phyloP scores from a whole-genome alignment of 2,329 filamentous ascomycete genomes.

The Elsinoe australis region DNA sequence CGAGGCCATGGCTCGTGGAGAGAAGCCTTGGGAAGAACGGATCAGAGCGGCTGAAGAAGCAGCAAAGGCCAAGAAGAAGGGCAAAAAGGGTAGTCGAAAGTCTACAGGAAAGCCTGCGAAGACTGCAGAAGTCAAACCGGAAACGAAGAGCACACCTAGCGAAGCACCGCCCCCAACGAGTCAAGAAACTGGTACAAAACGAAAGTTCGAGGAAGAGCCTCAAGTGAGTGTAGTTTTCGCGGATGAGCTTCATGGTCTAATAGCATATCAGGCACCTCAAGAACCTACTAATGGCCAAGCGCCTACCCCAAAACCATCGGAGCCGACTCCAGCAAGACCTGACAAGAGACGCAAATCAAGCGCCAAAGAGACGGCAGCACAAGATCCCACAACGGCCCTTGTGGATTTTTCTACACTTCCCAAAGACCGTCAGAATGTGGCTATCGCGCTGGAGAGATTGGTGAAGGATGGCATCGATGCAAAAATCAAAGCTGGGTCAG shows the following conservation, averaged over 20 bases:
- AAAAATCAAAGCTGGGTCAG: constrained; percentile 55
- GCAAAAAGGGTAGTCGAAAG: constrained; percentile 25
- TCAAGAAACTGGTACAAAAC: constrained; percentile 26
- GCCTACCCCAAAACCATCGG: constrained; percentile 15
- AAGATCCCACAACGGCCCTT: constrained; percentile 29
- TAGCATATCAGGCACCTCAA: background rate
- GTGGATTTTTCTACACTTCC: constrained; percentile 46
- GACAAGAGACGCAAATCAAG: constrained; percentile 33
- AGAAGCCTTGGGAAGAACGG: constrained; percentile 76
- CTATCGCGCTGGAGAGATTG: constrained; percentile 62
- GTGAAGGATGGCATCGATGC: constrained; percentile 59
- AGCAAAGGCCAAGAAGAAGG: constrained; percentile 50
- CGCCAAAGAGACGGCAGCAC: constrained; percentile 21
- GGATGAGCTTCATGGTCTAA: too few relatives aligned
- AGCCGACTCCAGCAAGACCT: constrained; percentile 23
- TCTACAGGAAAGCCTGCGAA: constrained; percentile 20
- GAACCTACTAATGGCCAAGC: constrained; percentile 1
- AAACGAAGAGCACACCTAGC: constrained; percentile 14
- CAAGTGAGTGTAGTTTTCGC: background rate
- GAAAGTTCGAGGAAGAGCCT: constrained; percentile 27
- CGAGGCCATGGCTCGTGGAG: constrained; percentile 67
- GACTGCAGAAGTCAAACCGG: constrained; percentile 26
- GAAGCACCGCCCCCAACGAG: constrained; percentile 14
- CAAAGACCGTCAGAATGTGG: constrained; percentile 60
- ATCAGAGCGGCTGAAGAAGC: constrained; percentile 52